phyloP scores from a whole-genome alignment of 2,329 filamentous ascomycete species.

The Ramularia endophylla region DNA sequence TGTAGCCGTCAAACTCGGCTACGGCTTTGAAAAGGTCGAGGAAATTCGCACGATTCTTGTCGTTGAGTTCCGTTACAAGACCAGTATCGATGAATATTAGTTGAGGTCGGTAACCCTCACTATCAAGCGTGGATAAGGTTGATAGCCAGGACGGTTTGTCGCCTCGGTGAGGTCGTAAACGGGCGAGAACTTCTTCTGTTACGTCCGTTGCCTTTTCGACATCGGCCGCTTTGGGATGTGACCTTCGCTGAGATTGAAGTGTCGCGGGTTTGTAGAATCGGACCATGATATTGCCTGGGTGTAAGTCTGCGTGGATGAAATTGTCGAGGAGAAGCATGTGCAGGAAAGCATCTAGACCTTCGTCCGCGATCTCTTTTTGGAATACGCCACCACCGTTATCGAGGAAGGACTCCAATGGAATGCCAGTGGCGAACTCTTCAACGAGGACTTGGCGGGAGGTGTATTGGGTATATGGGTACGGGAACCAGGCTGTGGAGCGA shows the following conservation, averaged over 20 bases:
- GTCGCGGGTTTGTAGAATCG: slow-evolving; percentile 85
- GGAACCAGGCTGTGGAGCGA: slow-evolving; percentile 91
- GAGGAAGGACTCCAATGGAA: slow-evolving; percentile 83
- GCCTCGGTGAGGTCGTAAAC: slow-evolving; percentile 67
- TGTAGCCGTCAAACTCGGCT: slow-evolving; percentile 95
- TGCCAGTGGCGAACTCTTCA: slow-evolving; percentile 93
- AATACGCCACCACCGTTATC: slow-evolving; percentile 89
- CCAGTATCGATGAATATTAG: slow-evolving; percentile 97
- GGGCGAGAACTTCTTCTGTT: slow-evolving; percentile 77
- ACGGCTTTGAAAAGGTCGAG: slow-evolving; percentile 92
- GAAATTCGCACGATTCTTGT: slow-evolving; percentile 80
- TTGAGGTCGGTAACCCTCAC: slow-evolving; percentile 85
- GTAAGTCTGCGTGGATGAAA: slow-evolving; percentile 92
- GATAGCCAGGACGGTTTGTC: slow-evolving; percentile 62
- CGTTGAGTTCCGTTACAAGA: slow-evolving; percentile 88
- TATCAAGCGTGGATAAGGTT: slow-evolving; percentile 70
- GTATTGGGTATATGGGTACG: slow-evolving; percentile 86
- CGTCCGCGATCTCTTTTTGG: slow-evolving; percentile 88
- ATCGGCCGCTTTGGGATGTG: slow-evolving; percentile 23
- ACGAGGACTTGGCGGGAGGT: slow-evolving; percentile 88
- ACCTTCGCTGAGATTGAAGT: slow-evolving; percentile 49
- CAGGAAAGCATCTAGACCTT: slow-evolving; percentile 91
- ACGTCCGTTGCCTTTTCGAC: slow-evolving; percentile 59
- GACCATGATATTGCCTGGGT: slow-evolving; percentile 99
- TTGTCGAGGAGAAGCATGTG: slow-evolving; percentile 97